phyloP scores from a whole-genome alignment of 805 yeast genomes.

The Nakazawaea populi region DNA sequence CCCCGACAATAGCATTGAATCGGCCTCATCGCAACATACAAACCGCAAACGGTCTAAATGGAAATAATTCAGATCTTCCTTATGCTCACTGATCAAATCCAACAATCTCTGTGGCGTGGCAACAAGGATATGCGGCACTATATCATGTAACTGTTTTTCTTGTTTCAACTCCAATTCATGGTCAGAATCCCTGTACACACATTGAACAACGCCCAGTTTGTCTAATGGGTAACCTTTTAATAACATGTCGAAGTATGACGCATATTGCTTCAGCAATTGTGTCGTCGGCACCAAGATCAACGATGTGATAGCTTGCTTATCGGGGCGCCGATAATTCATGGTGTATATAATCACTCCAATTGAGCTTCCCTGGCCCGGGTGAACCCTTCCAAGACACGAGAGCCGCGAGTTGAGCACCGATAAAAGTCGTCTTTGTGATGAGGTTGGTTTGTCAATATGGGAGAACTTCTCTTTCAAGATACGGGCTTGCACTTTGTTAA shows the following conservation, averaged over 20 bases:
- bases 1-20: conserved; percentile 18
- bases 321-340: conserved; percentile 16
- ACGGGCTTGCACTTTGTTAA: neutral
- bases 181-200: conserved; percentile 20
- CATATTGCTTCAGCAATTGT: conserved; percentile 20
- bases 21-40: conserved; percentile 29
- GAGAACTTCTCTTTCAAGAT: neutral
- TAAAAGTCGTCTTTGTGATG: conserved; percentile 23
- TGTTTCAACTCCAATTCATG: conserved; percentile 19
- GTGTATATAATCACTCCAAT: conserved; percentile 21
- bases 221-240: conserved; percentile 7
- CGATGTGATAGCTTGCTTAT: conserved; percentile 15
- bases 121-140: conserved; percentile 25
- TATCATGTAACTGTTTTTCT: conserved; percentile 14
- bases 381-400: conserved; percentile 25
- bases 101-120: conserved; percentile 30
- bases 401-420: conserved; percentile 19
- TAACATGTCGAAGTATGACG: conserved; percentile 13
- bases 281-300: conserved; percentile 21
- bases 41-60: conserved; percentile 21
- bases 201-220: conserved; percentile 20
- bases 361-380: conserved; percentile 25
- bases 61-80: conserved; percentile 18
- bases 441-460: conserved; percentile 18
- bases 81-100: conserved; percentile 27